These are phyloP conservation scores for Botrytis byssoidea DNA, from an alignment of 2,329 filamentous ascomycete species.

Conservation along the genomic window DNA sequence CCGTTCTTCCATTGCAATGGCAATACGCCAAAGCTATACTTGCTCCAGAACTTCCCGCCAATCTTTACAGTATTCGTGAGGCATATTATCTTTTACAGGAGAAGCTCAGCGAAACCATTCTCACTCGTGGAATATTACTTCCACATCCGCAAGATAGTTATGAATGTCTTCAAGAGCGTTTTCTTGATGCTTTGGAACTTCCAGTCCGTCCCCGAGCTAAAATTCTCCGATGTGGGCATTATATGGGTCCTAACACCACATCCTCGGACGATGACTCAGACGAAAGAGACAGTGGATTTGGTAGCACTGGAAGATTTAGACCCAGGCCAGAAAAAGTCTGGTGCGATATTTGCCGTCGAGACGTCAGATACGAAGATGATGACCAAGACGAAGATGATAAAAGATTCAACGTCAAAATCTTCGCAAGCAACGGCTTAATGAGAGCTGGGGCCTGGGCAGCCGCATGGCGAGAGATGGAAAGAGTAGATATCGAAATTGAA, in stretches of 20 bases:
- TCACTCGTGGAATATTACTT: constrained; percentile 71
- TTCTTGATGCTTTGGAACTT: constrained; percentile 72
- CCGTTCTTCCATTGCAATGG: constrained; percentile 68
- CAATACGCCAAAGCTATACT: constrained; percentile 59
- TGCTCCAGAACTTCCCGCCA: constrained; percentile 45
- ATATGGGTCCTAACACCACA: constrained; percentile 54
- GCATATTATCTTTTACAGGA: constrained; percentile 68
- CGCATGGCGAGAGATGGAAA: constrained; percentile 97
- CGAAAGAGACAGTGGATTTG: constrained; percentile 21
- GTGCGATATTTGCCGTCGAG: constrained; percentile 39
- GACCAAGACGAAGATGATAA: constrained; percentile 29
- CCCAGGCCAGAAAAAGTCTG: constrained; percentile 28
- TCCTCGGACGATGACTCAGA: constrained; percentile 36
- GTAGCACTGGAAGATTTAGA: constrained; percentile 8
- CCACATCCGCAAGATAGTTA: constrained; percentile 79
- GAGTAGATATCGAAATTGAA: constrained; percentile 91
- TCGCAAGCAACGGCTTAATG: constrained; percentile 94
- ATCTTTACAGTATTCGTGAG: constrained; percentile 53
- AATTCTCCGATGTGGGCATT: constrained; percentile 75
- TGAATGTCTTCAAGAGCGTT: constrained; percentile 73
- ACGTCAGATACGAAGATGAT: constrained; percentile 35
- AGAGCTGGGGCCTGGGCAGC: constrained; percentile 86
- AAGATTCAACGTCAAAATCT: constrained; percentile 81
- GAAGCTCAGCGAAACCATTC: constrained; percentile 69
- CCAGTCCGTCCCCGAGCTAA: constrained; percentile 62